phyloP scores from a whole-genome alignment of 1,284 basidiomycete genomes.

The Porogramme epimiltina region DNA sequence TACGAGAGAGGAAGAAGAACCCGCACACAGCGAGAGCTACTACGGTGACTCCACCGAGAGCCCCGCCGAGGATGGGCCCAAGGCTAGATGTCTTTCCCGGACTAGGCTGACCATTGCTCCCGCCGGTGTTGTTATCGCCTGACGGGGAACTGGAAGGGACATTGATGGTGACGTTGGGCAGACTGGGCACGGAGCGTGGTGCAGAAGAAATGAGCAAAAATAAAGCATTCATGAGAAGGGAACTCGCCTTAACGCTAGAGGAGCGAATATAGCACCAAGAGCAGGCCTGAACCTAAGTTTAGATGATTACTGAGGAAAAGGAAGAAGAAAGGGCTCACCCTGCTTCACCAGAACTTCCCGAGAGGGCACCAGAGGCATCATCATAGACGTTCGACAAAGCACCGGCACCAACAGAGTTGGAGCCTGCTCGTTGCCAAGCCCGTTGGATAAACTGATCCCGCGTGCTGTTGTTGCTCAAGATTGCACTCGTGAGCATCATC shows the following conservation, averaged over 20 bases:
- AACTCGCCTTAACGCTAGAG: conserved; percentile 24
- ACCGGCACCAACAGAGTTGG: not conserved
- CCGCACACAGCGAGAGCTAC: conserved; percentile 4
- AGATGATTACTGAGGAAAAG: not conserved
- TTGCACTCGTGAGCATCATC: not conserved
- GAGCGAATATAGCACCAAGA: conserved; percentile 24
- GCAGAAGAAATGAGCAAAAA: conserved; percentile 10
- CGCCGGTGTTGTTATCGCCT: too few species aligned
- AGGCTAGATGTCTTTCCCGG: not conserved
- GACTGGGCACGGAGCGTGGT: conserved; percentile 7
- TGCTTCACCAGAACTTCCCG: conserved; percentile 4
- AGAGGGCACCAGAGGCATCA: conserved; percentile 10
- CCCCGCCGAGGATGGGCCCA: conserved; percentile 22
- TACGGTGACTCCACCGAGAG: conserved; percentile 15
- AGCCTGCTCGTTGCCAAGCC: not conserved
- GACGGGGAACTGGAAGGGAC: not conserved
- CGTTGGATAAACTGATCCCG: not conserved
- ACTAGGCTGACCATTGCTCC: too few species aligned
- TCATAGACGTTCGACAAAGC: not conserved
- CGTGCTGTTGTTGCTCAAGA: not conserved
- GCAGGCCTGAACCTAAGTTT: conserved; percentile 15
- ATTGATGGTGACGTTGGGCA: too few species aligned
- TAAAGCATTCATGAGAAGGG: not conserved
- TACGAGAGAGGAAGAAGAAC: conserved; percentile 9
- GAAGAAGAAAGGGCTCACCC: conserved; percentile 14